Evolutionary conservation across 2,329 filamentous ascomycete genomes (phyloP), one percentile per base, ranked within the genome.

Genomic region (Sclerotinia subarctica): DNA sequence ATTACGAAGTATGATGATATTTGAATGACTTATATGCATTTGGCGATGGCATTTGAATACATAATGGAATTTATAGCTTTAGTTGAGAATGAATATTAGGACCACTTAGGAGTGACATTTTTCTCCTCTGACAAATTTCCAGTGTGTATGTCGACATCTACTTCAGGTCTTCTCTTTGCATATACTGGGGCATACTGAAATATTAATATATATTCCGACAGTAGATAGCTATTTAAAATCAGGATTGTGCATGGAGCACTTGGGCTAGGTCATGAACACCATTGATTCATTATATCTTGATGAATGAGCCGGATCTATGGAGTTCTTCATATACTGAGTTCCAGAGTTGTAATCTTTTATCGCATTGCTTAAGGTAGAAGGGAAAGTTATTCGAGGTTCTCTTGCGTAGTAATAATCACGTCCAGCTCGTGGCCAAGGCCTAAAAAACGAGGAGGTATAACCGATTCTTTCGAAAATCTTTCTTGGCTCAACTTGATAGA

Each of bases 1-100:
- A 68, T 83, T 71, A 73, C 66, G 51, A 68, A n/a, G 44, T 66
- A 74, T 69, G 69, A 70, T 21, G 72, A 72, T 49, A 60, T 71
- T 44, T 72, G 64, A 42, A 13, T 6, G 32, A 21, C 2, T 52
- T 59, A n/a, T n/a, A 6, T 59, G 10, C 44, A 46, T n/a, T 3
- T 59, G 10, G 42, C 17, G 57, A 46, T 3, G 17, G 56, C 24
- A 26, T 46, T 2, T 0, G 17, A 5, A 29, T 46, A 46, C 5
- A n/a, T 4, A n/a, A 29, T 29, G 17, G 57, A 8, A 8, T 46
- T 46, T 3, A 15, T 46, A 59, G 42, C 24, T 46, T 59, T 59
- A 32, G 10, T 59, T 46, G 49, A 52, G 26, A 13, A 26, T 26
- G 24, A 21, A 4, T 15, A 32, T 59, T 24, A 21, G 29, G 24